Conservation (phyloP, 202 grass and related monocot species). For the Brachypodium distachyon region DNA sequence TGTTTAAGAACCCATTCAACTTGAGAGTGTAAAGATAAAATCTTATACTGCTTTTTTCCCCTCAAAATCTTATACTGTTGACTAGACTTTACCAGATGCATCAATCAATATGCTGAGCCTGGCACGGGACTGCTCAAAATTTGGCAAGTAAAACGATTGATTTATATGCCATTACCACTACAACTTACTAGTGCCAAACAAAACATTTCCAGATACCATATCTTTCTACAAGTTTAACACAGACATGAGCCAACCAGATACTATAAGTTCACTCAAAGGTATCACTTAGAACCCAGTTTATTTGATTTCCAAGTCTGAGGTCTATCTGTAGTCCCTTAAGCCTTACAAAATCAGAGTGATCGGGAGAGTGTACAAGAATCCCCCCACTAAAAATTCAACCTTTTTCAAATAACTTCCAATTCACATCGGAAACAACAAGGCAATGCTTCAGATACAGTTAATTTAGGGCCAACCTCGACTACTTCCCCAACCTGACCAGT, state of each 20-base stretch:
- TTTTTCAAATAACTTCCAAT: not conserved
- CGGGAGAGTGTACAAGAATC: not conserved
- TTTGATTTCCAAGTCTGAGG: not conserved
- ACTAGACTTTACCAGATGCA: not conserved
- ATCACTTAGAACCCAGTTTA: not conserved
- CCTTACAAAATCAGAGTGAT: not conserved
- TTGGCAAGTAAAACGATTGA: not conserved
- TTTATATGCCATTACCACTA: not conserved
- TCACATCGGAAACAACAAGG: not conserved
- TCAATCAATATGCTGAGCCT: not conserved
- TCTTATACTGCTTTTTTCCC: too few relatives aligned
- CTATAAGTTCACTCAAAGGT: not conserved
- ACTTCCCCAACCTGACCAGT: not conserved
- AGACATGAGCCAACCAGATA: not conserved
- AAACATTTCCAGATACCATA: not conserved
- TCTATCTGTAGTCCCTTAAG: not conserved
- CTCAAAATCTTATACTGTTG: not conserved
- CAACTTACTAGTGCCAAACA: not conserved
- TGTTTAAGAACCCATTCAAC: not conserved
- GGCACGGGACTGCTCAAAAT: not conserved
- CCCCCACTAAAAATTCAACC: not conserved
- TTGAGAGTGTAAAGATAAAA: not conserved
- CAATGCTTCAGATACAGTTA: conserved; percentile 1
- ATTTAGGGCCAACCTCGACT: conserved; percentile 1
- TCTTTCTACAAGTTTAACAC: not conserved